Percentiles rank a stretch among this genome's conserved stretches.
These are phyloP conservation scores for Verticillium isaacii DNA, from an alignment of 2,329 filamentous ascomycete species.

Conservation along the genomic window DNA sequence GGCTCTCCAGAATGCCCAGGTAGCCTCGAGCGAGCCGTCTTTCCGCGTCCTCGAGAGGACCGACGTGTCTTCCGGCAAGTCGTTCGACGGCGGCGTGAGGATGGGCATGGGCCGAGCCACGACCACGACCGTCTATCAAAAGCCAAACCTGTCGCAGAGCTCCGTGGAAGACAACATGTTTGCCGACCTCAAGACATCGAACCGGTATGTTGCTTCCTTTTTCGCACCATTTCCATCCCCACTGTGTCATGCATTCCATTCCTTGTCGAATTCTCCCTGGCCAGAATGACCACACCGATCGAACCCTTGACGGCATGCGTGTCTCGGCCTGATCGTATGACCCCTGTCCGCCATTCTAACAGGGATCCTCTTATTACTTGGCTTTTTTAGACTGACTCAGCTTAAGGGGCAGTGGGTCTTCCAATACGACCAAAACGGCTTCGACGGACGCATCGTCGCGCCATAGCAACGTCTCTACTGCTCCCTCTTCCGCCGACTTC, in stretches of 20 bases:
- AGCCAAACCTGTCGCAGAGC: conserved; percentile 30
- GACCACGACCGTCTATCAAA: conserved; percentile 23
- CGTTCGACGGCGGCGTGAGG: conserved; percentile 46
- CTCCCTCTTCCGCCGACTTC: conserved; percentile 51
- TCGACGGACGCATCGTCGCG: conserved; percentile 58
- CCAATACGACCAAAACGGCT: conserved; percentile 56
- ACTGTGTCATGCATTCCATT: conserved; percentile 1
- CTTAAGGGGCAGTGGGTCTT: conserved; percentile 53
- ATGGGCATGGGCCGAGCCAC: conserved; percentile 35
- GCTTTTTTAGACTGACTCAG: conserved; percentile 27
- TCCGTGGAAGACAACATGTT: conserved; percentile 52
- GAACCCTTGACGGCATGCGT: conserved; percentile 1
- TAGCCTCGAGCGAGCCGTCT: conserved; percentile 35
- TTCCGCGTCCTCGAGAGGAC: conserved; percentile 55
- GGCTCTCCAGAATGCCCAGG: conserved; percentile 46
- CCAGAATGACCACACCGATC: neutral
- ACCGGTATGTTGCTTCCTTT: conserved; percentile 41
- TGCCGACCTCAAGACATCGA: conserved; percentile 47
- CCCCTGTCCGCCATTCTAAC: conserved; percentile 5
- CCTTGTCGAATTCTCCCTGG: conserved; percentile 1
- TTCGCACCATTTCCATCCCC: conserved; percentile 5
- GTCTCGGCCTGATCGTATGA: conserved; percentile 5
- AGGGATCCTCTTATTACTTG: conserved; percentile 5
- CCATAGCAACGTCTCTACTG: conserved; percentile 58
- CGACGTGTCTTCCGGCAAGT: conserved; percentile 38